Evolutionary conservation across 148 eudicot genomes (phyloP), one percentile per base, ranked within the genome.

Genomic region (Amaranthus cruentus): DNA sequence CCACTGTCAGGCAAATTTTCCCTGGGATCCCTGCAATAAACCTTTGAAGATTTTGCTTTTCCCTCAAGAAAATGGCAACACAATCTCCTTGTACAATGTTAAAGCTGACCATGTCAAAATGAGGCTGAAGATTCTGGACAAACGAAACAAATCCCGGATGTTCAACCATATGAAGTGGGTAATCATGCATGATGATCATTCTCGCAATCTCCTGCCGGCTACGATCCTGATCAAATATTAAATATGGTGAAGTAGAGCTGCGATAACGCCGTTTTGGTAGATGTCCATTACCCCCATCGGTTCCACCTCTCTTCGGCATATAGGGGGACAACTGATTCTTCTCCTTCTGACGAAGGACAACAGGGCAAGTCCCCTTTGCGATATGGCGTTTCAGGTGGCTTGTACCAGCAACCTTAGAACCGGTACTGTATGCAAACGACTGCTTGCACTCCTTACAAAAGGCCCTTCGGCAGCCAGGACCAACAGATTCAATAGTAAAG

Each of bases 301-400:
- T 81, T 13, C 80, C 82, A 68, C 81, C 87, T 51, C 76, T 81
- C 74, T 80, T 82, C 5, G 91, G 75, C 73, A 76, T 78, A 48
- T 72, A 69, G 0, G 88, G 83, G 38, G 81, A 76, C 5, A 80
- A 56, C 57, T 77, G 88, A 52, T 61, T 77, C 66, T 65, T 80
- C 71, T 83, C 85, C 66, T 78, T 88, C 55, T 85, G 84, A 51
- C 86, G 84, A 6, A 85, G 83, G 71, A 75, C 75, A n/a, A 83
- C 83, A n/a, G 87, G 87, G 76, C 96, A 90, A 4, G 86, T 74
- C 6, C 96, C 96, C 73, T 84, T 85, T 60, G 90, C 88, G 21
- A 90, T 86, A 76, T 90, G 96, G 6, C 96, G 88, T 73, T 86
- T 88, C 42, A 90, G 83, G 79, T 90, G 96, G 81, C 96, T 90